These are phyloP conservation scores for Pleurotus pulmonarius DNA, from an alignment of 768 basidiomycete species.

Conservation along the genomic window DNA sequence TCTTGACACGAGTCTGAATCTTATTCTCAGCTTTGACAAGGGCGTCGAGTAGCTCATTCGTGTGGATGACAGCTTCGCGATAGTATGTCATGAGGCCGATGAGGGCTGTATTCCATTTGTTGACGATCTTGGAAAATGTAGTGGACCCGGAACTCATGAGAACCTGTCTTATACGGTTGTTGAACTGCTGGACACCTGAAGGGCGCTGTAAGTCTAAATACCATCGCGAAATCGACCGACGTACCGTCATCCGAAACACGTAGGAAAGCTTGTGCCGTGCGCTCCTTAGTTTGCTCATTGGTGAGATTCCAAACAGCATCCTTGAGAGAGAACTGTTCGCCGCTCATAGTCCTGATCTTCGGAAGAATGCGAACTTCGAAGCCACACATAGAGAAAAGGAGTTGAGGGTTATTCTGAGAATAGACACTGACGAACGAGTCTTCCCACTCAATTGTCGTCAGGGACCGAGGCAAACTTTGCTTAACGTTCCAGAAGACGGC, in stretches of 20 bases:
- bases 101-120: slow-evolving; percentile 95
- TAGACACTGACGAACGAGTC: slow-evolving; percentile 97
- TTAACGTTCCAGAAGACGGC: slow-evolving; percentile 99
- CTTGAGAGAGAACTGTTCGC: slow-evolving; percentile 95
- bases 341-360: slow-evolving; percentile 91
- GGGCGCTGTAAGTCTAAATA: slow-evolving; percentile 9
- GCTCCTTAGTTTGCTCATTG: slow-evolving; percentile 95
- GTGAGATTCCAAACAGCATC: slow-evolving; percentile 97
- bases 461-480: slow-evolving; percentile 89
- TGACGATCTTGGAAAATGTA: slow-evolving; percentile 98
- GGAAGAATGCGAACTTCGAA: slow-evolving; percentile 98
- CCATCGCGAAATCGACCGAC: slow-evolving; percentile 1
- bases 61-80: slow-evolving; percentile 96
- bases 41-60: slow-evolving; percentile 92
- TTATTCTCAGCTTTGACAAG: slow-evolving; percentile 99
- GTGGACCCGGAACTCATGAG: slow-evolving; percentile 98
- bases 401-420: slow-evolving; percentile 95
- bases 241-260: slow-evolving; percentile 93
- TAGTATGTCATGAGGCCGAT: slow-evolving; percentile 98
- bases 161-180: slow-evolving; percentile 94
- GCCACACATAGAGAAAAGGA: slow-evolving; percentile 98
- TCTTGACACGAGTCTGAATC: slow-evolving; percentile 99
- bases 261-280: slow-evolving; percentile 96
- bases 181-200: slow-evolving; percentile 89
- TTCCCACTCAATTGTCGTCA: slow-evolving; percentile 99